A percentile compares a stretch with the other conserved stretches of the same genome.
phyloP scores from a whole-genome alignment of 106 monocot genomes.

The Posidonia australis region DNA sequence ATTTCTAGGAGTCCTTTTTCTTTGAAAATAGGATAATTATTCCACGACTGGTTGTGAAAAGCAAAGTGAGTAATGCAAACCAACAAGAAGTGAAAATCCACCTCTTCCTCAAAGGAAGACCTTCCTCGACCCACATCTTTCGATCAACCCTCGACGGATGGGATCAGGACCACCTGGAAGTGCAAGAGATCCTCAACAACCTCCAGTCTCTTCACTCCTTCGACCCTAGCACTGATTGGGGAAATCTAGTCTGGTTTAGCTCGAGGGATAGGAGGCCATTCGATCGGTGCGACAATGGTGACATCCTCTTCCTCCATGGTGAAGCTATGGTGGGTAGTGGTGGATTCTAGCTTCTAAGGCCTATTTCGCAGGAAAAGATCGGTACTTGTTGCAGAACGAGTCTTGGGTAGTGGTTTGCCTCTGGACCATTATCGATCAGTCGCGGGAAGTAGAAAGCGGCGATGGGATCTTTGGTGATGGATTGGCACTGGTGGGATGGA shows the following conservation, averaged over 20 bases:
- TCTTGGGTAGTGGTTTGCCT: no score
- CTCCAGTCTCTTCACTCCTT: constrained; percentile 70
- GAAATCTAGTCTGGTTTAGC: constrained; percentile 60
- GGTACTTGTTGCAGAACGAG: no score
- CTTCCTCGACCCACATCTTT: constrained; percentile 50
- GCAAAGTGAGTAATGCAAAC: no score
- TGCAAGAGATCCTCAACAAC: no score
- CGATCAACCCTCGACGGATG: constrained; percentile 64
- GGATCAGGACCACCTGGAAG: constrained; percentile 79
- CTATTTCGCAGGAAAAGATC: constrained; percentile 37
- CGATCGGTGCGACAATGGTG: constrained; percentile 47
- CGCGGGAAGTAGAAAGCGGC: no score
- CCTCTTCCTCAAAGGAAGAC: constrained; percentile 50
- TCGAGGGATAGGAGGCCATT: constrained; percentile 57
- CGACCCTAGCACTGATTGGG: constrained; percentile 33
- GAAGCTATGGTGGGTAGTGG: constrained; percentile 94
- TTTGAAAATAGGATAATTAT: no score
- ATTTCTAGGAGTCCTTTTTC: no score
- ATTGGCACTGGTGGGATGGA: no score
- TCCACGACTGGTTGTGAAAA: no score
- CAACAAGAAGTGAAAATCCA: constrained; percentile 70
- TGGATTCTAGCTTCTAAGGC: constrained; percentile 52
- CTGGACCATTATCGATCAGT: no score
- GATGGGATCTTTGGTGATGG: no score
- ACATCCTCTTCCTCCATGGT: constrained; percentile 52